A percentile compares a stretch with the other conserved stretches of the same genome.
phyloP scores from a whole-genome alignment of 495 filamentous ascomycete species.

The Aspergillus hancockii region DNA sequence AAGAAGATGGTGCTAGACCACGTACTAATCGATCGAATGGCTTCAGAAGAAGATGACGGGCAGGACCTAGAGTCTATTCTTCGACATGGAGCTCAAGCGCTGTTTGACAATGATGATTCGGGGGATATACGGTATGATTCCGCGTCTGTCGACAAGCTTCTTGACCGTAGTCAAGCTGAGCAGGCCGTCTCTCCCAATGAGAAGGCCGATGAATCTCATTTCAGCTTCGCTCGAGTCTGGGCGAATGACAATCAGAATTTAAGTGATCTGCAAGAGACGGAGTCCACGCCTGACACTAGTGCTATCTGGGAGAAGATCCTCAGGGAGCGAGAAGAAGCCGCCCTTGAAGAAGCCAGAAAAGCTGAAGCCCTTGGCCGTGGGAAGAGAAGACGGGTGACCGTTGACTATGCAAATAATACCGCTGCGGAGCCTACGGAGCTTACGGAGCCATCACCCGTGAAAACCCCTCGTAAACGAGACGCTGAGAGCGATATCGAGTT shows the following conservation, averaged over 20 bases:
- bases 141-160: constrained; percentile 77
- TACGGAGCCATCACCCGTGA: constrained; percentile 29
- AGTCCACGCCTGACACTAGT: constrained; percentile 43
- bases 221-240: constrained; percentile 92
- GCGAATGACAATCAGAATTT: constrained; percentile 73
- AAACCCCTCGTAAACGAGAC: constrained; percentile 25
- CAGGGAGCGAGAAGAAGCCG: constrained; percentile 74
- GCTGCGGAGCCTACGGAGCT: too few relatives aligned
- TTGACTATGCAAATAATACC: constrained; percentile 34
- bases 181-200: constrained; percentile 59
- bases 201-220: constrained; percentile 70
- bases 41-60: constrained; percentile 69
- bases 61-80: constrained; percentile 86
- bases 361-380: constrained; percentile 79
- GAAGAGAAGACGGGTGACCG: constrained; percentile 58
- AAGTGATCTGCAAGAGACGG: constrained; percentile 58
- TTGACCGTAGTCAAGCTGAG: constrained; percentile 83
- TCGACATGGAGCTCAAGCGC: constrained; percentile 78
- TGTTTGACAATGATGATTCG: constrained; percentile 75
- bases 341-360: constrained; percentile 64
- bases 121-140: constrained; percentile 75
- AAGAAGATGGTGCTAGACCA: constrained; percentile 95
- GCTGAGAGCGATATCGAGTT: constrained; percentile 42
- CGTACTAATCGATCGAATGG: constrained; percentile 88
- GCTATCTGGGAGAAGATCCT: constrained; percentile 88